A percentile compares a stretch with the other conserved stretches of the same genome.
phyloP scores from a whole-genome alignment of 345 rosid genomes.

The Turritis glabra region DNA sequence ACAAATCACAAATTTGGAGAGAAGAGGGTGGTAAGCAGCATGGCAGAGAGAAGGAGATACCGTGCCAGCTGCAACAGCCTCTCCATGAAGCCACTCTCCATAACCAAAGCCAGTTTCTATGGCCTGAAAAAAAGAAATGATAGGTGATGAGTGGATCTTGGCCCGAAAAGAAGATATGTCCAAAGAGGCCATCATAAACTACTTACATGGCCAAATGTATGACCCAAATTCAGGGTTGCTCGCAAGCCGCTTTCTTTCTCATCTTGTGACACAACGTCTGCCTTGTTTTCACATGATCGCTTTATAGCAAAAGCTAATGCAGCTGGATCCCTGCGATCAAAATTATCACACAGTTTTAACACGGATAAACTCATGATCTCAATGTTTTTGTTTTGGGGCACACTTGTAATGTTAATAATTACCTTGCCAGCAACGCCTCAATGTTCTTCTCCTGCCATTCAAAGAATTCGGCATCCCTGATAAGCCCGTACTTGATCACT shows the following conservation, averaged over 20 bases:
- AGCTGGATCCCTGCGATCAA: constrained; percentile 71
- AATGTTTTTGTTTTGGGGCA: not conserved
- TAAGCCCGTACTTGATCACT: constrained; percentile 94
- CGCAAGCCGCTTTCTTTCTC: constrained; percentile 95
- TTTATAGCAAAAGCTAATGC: constrained; percentile 90
- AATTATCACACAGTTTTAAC: not conserved
- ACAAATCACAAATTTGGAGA: not conserved
- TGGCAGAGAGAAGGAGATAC: constrained; percentile 41
- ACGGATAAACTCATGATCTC: not conserved
- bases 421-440: constrained; percentile 77
- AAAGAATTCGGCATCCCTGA: constrained; percentile 90
- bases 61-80: constrained; percentile 97
- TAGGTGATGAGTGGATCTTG: constrained; percentile 12
- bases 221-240: constrained; percentile 95
- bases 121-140: constrained; percentile 57
- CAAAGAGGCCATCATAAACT: not conserved
- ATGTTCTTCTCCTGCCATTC: constrained; percentile 97
- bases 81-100: constrained; percentile 98
- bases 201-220: constrained; percentile 98
- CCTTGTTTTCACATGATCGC: constrained; percentile 96
- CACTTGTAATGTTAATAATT: not conserved
- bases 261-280: constrained; percentile 94
- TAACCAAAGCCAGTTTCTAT: constrained; percentile 94
- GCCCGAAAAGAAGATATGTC: not conserved
- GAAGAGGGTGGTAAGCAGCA: not conserved